Evolutionary conservation across 352 stramenopile species (phyloP).

Genomic region (Globisporangium lucens): DNA sequence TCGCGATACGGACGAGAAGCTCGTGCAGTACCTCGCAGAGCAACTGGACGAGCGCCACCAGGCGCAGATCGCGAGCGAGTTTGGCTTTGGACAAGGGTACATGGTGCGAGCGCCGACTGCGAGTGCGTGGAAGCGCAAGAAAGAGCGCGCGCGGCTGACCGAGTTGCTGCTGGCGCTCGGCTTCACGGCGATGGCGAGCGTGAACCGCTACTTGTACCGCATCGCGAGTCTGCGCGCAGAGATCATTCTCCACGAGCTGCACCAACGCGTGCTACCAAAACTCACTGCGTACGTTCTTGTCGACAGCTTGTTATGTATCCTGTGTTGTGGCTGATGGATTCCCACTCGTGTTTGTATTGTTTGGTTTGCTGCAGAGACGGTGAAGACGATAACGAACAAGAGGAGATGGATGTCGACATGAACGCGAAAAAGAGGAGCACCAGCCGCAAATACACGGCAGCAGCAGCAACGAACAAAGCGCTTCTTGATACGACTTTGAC

Average conservation of each 20-base stretch:
- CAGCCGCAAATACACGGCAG: not conserved
- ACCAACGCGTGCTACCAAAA: constrained; percentile 22
- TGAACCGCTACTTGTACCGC: constrained; percentile 37
- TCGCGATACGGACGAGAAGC: constrained; percentile 34
- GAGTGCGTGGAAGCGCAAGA: constrained; percentile 29
- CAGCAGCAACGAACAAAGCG: not conserved
- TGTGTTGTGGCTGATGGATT: not conserved
- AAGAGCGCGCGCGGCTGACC: constrained; percentile 30
- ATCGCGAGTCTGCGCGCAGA: constrained; percentile 61
- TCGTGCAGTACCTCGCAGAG: constrained; percentile 53
- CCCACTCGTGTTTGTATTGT: not conserved
- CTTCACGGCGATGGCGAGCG: constrained; percentile 37
- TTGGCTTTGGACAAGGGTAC: constrained; percentile 52
- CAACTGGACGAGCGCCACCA: constrained; percentile 52
- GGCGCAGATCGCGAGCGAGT: constrained; percentile 38
- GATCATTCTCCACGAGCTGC: constrained; percentile 52
- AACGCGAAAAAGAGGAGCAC: not conserved
- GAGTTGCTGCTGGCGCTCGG: constrained; percentile 51
- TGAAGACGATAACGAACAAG: not conserved
- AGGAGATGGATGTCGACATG: constrained; percentile 12
- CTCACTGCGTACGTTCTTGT: constrained; percentile 5
- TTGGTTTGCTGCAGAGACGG: not conserved
- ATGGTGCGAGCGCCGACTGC: constrained; percentile 44
- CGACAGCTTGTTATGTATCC: not conserved
- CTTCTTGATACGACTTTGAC: constrained; percentile 9